Conservation (phyloP, 495 filamentous ascomycete genomes). For the Chaetomidium leptoderma region DNA sequence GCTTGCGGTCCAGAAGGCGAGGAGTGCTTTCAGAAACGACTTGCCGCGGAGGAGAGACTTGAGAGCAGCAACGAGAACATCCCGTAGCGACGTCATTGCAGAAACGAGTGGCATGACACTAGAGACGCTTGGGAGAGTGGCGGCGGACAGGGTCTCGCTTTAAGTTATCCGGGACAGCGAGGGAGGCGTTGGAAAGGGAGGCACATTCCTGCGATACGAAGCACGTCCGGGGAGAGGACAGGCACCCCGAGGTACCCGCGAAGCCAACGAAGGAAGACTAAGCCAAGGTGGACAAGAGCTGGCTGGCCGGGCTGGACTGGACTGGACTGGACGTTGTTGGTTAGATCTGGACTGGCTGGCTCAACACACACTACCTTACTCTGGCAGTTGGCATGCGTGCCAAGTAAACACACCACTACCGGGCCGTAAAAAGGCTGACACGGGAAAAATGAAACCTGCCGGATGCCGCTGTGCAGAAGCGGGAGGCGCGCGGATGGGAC, state of each 20-base stretch:
- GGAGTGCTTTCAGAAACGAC: slow-evolving; percentile 48
- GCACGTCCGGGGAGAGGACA: neutral
- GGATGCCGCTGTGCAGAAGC: slow-evolving; percentile 17
- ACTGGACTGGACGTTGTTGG: slow-evolving; percentile 1
- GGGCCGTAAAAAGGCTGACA: slow-evolving; percentile 24
- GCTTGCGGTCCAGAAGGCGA: slow-evolving; percentile 42
- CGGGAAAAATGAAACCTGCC: slow-evolving; percentile 34
- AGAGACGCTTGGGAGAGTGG: slow-evolving; percentile 7
- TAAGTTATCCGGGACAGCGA: slow-evolving; percentile 23
- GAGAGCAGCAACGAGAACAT: slow-evolving; percentile 40
- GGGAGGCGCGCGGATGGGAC: slow-evolving; percentile 7
- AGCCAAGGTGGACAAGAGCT: neutral
- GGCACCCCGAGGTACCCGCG: neutral
- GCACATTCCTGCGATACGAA: slow-evolving; percentile 14
- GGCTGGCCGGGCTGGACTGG: neutral
- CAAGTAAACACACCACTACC: slow-evolving; percentile 20
- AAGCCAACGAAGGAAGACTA: neutral
- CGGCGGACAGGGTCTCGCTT: slow-evolving; percentile 11
- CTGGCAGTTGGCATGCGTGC: slow-evolving; percentile 10
- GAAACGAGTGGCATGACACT: slow-evolving; percentile 36
- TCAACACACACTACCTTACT: neutral
- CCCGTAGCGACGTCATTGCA: slow-evolving; percentile 45
- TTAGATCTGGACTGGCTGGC: neutral
- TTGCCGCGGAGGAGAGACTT: slow-evolving; percentile 50
- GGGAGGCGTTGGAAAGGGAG: neutral